Conservation (phyloP, 352 stramenopile genomes). For the Peronosclerospora sorghi region DNA sequence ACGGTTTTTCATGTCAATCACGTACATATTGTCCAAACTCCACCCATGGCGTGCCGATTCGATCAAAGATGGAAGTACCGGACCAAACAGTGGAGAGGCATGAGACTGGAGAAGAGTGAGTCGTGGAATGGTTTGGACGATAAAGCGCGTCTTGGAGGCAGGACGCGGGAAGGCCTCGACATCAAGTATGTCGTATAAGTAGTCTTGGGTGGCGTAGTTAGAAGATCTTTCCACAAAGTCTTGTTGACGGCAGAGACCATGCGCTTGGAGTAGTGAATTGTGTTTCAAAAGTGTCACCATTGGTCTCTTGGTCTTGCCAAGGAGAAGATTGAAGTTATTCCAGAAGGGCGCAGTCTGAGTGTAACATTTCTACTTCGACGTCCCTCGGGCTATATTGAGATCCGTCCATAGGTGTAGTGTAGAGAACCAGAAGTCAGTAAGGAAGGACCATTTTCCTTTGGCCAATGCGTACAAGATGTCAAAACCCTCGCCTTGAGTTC, state of each 20-base stretch:
- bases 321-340: not conserved
- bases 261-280: not conserved
- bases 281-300: not conserved
- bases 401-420: not conserved
- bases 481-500: not conserved
- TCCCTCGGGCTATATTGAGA: not conserved
- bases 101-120: not conserved
- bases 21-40: not conserved
- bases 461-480: not conserved
- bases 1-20: not conserved
- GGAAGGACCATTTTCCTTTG: not conserved
- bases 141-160: not conserved
- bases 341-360: not conserved
- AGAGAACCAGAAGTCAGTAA: not conserved
- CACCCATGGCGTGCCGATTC: conserved; percentile 3
- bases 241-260: not conserved
- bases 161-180: not conserved
- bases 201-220: not conserved
- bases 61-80: not conserved
- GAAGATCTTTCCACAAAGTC: conserved; percentile 1
- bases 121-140: not conserved
- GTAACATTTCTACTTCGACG: not conserved
- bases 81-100: not conserved
- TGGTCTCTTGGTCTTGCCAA: not conserved
- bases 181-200: not conserved